Base-by-base conservation (phyloP, 2,329 filamentous ascomycete species). In the Fusarium albosuccineum region DNA sequence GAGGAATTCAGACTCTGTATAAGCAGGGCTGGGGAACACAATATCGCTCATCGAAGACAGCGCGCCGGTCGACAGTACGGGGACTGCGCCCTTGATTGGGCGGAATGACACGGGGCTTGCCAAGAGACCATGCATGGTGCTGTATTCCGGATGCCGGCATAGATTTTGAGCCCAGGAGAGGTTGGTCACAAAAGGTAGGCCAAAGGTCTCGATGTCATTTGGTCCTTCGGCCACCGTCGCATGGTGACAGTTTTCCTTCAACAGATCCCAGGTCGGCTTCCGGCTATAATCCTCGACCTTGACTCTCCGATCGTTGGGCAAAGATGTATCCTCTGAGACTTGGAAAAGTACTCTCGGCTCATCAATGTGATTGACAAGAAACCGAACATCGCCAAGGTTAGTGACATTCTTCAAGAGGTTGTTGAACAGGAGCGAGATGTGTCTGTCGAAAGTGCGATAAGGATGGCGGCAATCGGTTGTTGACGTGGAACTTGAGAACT, bases 11-110 rank as follows among this genome's bases (percentile, higher is more conserved):
- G 74, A 13, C 60, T 81, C 76, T n/a, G 79, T 68, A 61, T 87
- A 87, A 1, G 82, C 81, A 0, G 85, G 80, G 45, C 82, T 83
- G 0, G 86, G 87, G 22, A 82, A 82, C 5, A 87, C 60, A 1
- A 89, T 81, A 41, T 87, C 85, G 17, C 78, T 78, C 78, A 86
- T 84, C 0, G 83, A 82, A 1, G 82, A 83, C 0, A 76, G 77
- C 0, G 78, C 70, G 2, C 81, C 82, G 0, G 78, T 80, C 2
- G 84, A 83, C 0, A 87, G 75, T 0, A 87, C 72, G 0, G 85
- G 86, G 1, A 85, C 77, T 1, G 77, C 30, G 0, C 77, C 79
- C 34, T 81, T 66, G 0, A 82, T 77, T 0, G 82, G 63, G 1
- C 67, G 71, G n/a, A 85, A 79, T 0, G 82, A 81, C 2, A 78